Base-by-base conservation (phyloP, 768 basidiomycete genomes). In the Mycena latifolia region DNA sequence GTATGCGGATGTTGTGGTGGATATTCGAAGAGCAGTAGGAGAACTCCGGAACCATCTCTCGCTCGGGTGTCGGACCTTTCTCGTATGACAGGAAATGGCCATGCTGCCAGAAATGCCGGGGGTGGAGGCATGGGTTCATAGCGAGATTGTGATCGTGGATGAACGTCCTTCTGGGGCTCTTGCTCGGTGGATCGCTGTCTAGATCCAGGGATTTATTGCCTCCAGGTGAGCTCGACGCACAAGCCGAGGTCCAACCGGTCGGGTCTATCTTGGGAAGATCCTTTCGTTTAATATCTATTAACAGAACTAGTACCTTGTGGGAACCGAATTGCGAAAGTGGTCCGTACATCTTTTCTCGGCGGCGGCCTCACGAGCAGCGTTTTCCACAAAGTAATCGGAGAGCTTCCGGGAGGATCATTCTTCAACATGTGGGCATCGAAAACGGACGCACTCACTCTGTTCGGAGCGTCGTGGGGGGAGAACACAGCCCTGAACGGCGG, bases 1-100 rank as follows among this genome's bases (percentile, higher is more conserved):
- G 82, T 5, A 83, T 78, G 33, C 84, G 84, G 48, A 91, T 86
- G 66, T 90, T 85, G 54, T 85, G 83, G 62, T 90, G 88, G 10
- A 89, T 57, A 3, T 75, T 57, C 1, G 87, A 86, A 0, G 82
- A 76, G 63, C 84, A 87, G 50, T 81, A 81, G 6, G 85, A 83
- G 69, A 91, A 89, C 25, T 84, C 80, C 0, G 88, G 89, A 0
- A 86, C 70, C 67, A 88, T 71, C 1, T 69, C 74, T 1, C 22
- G 51, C 57, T 81, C 79, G 1, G 88, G 86, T 2, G 59, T 55
- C 0, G 88, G 87, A 2, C 88, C 89, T 5, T 52, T 58, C 14
- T 80, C 74, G 53, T 85, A 81, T 0, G 84, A 80, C 24, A 89
- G 78, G 69, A 86, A 87, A 55, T 85, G 83, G 0, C 86, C 87